Conservation (phyloP, 164 flowering plant species). For the Vitis riparia region DNA sequence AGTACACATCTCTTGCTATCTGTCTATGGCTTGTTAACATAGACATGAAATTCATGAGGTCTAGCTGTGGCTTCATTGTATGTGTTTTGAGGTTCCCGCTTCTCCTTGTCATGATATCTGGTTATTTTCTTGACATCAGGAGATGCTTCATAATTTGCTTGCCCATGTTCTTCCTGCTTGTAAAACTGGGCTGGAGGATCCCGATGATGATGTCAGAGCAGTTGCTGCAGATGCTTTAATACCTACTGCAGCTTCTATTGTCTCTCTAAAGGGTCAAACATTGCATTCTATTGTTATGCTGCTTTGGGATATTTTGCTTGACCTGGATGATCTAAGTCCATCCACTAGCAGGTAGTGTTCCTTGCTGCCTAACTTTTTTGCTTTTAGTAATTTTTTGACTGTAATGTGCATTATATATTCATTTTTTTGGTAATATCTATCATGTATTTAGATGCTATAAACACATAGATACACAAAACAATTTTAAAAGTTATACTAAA, state of each 20-base stretch:
- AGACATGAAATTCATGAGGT: no score
- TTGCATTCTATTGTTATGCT: conserved; percentile 88
- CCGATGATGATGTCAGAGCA: conserved; percentile 99
- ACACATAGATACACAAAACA: no score
- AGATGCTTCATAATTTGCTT: conserved; percentile 86
- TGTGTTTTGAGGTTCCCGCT: neutral
- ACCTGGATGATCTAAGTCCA: conserved; percentile 96
- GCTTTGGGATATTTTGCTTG: conserved; percentile 98
- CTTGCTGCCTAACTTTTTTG: neutral
- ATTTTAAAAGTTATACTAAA: no score
- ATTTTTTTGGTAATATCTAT: no score
- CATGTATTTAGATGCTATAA: no score
- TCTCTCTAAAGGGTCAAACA: conserved; percentile 56
- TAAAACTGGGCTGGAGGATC: conserved; percentile 90
- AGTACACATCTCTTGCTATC: no score
- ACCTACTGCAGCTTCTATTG: conserved; percentile 82
- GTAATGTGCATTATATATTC: no score
- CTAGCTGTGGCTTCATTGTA: neutral
- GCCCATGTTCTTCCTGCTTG: conserved; percentile 82
- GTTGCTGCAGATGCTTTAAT: conserved; percentile 98
- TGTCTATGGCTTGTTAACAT: no score
- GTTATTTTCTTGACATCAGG: conserved; percentile 39
- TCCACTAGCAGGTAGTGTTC: conserved; percentile 89
- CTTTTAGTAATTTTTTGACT: conserved; percentile 1
- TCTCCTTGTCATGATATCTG: neutral